Evolutionary conservation across 768 basidiomycete genomes (phyloP).

Genomic region (Mycena albidolilacea): DNA sequence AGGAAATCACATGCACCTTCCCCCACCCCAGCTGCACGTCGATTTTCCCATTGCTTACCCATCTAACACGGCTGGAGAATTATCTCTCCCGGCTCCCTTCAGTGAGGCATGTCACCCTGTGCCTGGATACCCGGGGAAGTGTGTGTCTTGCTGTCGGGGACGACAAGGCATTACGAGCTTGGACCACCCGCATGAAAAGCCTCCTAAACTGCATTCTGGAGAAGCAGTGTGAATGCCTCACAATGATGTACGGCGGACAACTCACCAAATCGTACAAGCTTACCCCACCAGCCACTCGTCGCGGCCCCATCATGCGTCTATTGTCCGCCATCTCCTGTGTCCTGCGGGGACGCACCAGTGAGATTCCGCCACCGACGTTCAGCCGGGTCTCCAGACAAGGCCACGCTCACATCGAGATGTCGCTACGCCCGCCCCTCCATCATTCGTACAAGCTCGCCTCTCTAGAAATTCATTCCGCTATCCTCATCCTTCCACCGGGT

Average conservation of each 20-base stretch:
- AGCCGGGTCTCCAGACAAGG: not conserved
- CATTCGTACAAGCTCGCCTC: not conserved
- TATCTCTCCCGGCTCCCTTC: not conserved
- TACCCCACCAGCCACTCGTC: not conserved
- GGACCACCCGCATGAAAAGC: not conserved
- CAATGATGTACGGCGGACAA: not conserved
- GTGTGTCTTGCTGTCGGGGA: not conserved
- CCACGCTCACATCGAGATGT: not conserved
- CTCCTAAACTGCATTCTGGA: slow-evolving; percentile 10
- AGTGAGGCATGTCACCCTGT: slow-evolving; percentile 1
- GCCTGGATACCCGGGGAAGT: not conserved
- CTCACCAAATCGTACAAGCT: slow-evolving; percentile 2
- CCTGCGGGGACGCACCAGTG: not conserved
- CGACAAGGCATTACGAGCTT: not conserved
- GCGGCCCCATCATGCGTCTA: not conserved
- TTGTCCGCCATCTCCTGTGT: not conserved
- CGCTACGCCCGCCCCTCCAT: not conserved
- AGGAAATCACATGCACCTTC: slow-evolving; percentile 5
- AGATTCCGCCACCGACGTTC: not conserved
- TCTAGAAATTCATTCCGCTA: not conserved
- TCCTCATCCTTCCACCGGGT: not conserved
- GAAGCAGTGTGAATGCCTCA: not conserved
- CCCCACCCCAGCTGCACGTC: slow-evolving; percentile 18
- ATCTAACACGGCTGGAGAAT: not conserved
- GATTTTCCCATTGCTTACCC: not conserved